A percentile compares a stretch with the other conserved stretches of the same genome.
These are phyloP conservation scores for Yamadazyma insecticola DNA, from an alignment of 805 yeast genomes.

Conservation along the genomic window DNA sequence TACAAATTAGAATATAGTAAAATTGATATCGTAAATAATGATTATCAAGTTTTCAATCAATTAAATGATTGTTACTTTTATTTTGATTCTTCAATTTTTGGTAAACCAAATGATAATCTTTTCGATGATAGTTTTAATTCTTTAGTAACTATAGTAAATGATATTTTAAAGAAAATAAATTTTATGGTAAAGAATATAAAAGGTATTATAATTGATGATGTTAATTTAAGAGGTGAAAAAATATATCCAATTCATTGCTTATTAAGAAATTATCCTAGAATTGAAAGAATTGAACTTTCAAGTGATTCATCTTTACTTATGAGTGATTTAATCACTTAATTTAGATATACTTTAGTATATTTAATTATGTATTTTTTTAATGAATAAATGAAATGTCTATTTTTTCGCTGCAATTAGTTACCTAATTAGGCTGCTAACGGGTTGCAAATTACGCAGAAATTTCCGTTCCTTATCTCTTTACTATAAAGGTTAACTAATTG, in stretches of 20 bases:
- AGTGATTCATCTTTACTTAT: constrained; percentile 15
- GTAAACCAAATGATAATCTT: constrained; percentile 22
- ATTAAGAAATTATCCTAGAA: constrained; percentile 26
- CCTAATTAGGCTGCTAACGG: no score
- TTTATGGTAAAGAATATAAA: constrained; percentile 29
- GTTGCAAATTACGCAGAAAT: no score
- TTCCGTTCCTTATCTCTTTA: no score
- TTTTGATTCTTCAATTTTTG: constrained; percentile 26
- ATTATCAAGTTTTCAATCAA: constrained; percentile 4
- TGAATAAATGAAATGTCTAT: no score
- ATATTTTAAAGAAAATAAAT: constrained; percentile 28
- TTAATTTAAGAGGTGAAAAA: constrained; percentile 24
- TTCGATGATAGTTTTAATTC: constrained; percentile 22
- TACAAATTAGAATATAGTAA: constrained; percentile 3
- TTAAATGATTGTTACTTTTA: constrained; percentile 19
- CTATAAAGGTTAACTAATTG: no score
- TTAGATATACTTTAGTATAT: no score
- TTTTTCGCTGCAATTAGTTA: no score
- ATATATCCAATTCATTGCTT: constrained; percentile 24
- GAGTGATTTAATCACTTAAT: constrained; percentile 15
- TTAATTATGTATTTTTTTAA: no score
- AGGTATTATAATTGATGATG: constrained; percentile 30
- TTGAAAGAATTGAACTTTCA: constrained; percentile 26
- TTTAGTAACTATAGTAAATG: constrained; percentile 27
- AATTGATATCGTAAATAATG: neutral